Evolutionary conservation across 257 asterid genomes (phyloP).

Genomic region (Handroanthus guayacan): DNA sequence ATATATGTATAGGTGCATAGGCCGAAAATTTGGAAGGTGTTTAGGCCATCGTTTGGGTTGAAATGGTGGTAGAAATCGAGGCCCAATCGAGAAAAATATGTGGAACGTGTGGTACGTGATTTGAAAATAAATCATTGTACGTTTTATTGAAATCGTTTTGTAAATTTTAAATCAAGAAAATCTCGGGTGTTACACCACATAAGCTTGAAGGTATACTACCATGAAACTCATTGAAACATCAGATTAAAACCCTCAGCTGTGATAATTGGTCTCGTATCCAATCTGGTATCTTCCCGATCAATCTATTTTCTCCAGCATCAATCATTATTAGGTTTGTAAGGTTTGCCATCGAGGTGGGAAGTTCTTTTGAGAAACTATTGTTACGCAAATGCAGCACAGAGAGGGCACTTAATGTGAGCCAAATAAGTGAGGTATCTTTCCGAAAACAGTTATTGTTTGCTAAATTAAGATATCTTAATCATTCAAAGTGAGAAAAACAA

Average conservation of each 20-base stretch:
- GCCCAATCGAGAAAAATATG: no score
- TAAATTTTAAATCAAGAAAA: no score
- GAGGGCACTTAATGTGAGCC: not conserved
- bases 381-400: not conserved
- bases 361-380: conserved; percentile 29
- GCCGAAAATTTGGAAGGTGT: no score
- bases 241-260: not conserved
- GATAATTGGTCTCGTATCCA: conserved; percentile 23
- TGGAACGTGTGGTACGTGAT: no score
- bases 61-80: no score
- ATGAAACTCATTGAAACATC: not conserved
- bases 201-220: conserved; percentile 27
- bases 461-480: not conserved
- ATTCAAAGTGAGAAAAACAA: not conserved
- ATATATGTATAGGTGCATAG: no score
- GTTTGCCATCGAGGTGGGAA: conserved; percentile 35
- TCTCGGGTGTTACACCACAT: no score
- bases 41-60: no score
- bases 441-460: conserved; percentile 27
- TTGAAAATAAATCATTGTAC: no score
- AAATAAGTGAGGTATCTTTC: not conserved
- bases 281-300: conserved; percentile 23
- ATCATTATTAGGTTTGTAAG: not conserved
- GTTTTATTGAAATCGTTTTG: no score
- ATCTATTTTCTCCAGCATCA: conserved; percentile 12